A percentile compares a stretch with the other conserved stretches of the same genome.
phyloP scores from a whole-genome alignment of 345 rosid genomes.

The Populus pruinosa region DNA sequence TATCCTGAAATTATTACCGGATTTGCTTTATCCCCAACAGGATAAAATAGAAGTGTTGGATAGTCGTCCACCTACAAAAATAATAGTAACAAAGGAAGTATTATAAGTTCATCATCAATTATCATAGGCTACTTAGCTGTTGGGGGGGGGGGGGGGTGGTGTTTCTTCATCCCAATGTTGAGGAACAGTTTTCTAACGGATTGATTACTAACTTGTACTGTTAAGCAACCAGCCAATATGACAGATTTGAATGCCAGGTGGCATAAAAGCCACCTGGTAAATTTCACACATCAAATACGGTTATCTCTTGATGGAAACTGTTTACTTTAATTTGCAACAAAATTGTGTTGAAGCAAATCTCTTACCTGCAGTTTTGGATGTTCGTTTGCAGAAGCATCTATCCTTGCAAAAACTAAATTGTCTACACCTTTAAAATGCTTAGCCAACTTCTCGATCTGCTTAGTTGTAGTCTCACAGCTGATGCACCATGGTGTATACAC shows the following conservation, averaged over 20 bases:
- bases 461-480: constrained; percentile 62
- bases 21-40: constrained; percentile 51
- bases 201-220: not conserved
- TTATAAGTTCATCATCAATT: not conserved
- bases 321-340: not conserved
- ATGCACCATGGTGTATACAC: constrained; percentile 88
- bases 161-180: not conserved
- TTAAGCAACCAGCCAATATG: not conserved
- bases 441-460: constrained; percentile 75
- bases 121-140: not conserved
- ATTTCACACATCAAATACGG: not conserved
- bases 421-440: constrained; percentile 79
- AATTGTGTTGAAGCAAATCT: not conserved
- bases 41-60: constrained; percentile 63
- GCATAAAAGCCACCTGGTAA: not conserved
- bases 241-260: not conserved
- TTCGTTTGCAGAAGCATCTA: constrained; percentile 85
- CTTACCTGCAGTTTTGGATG: constrained; percentile 71
- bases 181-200: not conserved
- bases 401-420: constrained; percentile 61
- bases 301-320: not conserved
- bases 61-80: constrained; percentile 60
- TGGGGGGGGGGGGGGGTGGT: too few relatives aligned
- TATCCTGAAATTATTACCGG: constrained; percentile 20
- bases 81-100: not conserved